Conservation (phyloP, 2,329 filamentous ascomycete species). For the Pyrenochaeta sp. region DNA sequence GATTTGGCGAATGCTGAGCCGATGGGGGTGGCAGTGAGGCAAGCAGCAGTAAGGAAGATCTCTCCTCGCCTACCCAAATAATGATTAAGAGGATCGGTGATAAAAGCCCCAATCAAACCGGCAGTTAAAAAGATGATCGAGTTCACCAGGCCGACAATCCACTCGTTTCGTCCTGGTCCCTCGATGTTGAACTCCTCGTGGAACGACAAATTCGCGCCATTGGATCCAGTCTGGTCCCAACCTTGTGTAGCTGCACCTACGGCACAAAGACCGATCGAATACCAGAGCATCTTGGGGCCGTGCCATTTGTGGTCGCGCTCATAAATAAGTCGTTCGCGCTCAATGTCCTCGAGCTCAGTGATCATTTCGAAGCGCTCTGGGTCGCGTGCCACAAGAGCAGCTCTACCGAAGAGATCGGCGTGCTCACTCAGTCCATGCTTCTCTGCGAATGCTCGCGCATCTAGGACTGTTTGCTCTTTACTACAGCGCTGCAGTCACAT, state of each 20-base stretch:
- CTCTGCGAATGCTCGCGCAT: slow-evolving; percentile 69
- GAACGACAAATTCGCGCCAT: slow-evolving; percentile 67
- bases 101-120: slow-evolving; percentile 43
- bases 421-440: slow-evolving; percentile 67
- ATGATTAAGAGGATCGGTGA: slow-evolving; percentile 48
- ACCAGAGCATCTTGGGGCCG: slow-evolving; percentile 65
- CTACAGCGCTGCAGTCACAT: slow-evolving; percentile 54
- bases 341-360: slow-evolving; percentile 65
- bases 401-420: slow-evolving; percentile 67
- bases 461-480: slow-evolving; percentile 57
- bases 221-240: slow-evolving; percentile 69
- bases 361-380: slow-evolving; percentile 69
- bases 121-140: slow-evolving; percentile 51
- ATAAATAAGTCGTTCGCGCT: slow-evolving; percentile 66
- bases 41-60: slow-evolving; percentile 47
- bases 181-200: slow-evolving; percentile 62
- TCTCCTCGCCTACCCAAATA: slow-evolving; percentile 47
- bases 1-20: slow-evolving; percentile 46
- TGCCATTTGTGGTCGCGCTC: slow-evolving; percentile 72
- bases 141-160: slow-evolving; percentile 44
- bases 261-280: slow-evolving; percentile 72
- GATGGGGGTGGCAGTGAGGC: slow-evolving; percentile 47
- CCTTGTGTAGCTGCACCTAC: slow-evolving; percentile 73
- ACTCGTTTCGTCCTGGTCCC: slow-evolving; percentile 27
- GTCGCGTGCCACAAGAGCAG: slow-evolving; percentile 77